Evolutionary conservation across 192 early-diverging fungal genomes (phyloP), one percentile per base, ranked within the genome.

Genomic region (Chytriomyces sp.): DNA sequence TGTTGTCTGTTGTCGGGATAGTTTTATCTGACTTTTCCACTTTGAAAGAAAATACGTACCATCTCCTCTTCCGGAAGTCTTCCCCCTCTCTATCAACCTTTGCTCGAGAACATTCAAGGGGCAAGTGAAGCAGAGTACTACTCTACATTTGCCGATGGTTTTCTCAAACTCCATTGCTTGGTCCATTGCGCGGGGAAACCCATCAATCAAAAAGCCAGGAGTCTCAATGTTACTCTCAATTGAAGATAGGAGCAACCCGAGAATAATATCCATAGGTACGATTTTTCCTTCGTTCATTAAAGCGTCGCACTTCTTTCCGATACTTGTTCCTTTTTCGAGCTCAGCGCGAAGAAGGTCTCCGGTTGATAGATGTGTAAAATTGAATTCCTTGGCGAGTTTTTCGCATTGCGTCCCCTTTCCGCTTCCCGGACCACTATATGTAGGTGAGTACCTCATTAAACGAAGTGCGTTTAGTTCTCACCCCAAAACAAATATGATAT

Each of bases 361-460:
- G 37, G 95, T 95, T 82, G 93, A 96, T 55, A 99, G 80, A 59
- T 98, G 96, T 22, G 92, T 90, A 77, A 97, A 94, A 25, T 88
- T 90, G 79, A 90, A 95, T 65, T 96, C 93, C 32, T 89, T 74
- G 5, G 89, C 91, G 34, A 99, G 77, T 30, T 55, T 25, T 36
- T 39, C 64, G 74, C 93, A 96, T 81, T 98, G 93, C 19, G 96
- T 99, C 39, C 96, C 96, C 75, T 97, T 97, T 63, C 95, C 95
- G 8, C 59, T 39, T 33, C 77, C 77, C 22, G 77, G 77, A 6
- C 77, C 80, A 31, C 92, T 19, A 91, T 49, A 2, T 49, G 12
- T 3, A 10, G 33, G 30, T 12, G 12, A 1, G 14, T 58, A 30
- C 19, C 57, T 1, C 57, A 0, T 14, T 58, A 26, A 58, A 58